Evolutionary conservation across 1,284 basidiomycete species (phyloP), one percentile per base, ranked within the genome.

Genomic region (Singerocomus inundabilis): DNA sequence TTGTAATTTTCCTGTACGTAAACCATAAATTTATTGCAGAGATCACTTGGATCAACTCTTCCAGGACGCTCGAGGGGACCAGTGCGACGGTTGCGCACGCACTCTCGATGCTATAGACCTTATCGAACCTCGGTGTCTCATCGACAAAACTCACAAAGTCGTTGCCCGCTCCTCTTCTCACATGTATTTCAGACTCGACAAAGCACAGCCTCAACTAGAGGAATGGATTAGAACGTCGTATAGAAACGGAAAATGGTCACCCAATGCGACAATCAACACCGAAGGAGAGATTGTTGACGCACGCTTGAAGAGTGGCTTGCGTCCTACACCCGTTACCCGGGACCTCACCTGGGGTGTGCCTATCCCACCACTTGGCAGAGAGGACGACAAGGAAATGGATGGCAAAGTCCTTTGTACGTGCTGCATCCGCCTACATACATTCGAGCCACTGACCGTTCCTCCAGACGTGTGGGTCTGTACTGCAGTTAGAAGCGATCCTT

Each of bases 341-440:
- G 96, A 99, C 75, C 72, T 99, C 46, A 88, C 86, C 48, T 99
- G 96, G 96, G 97, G 97, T 57, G 94, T 99, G 9, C 88, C 91
- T 5, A 92, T 99, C 10, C 96, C 90, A 0, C 50, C 80, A 69
- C 73, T 86, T 16, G 89, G 84, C 26, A 79, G 80, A 38, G 80
- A 84, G 34, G 88, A 91, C 60, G 84, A 86, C 55, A 75, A 85
- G 57, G 86, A 86, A 47, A 93, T 98, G 91, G 79, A 85, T 63
- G 88, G 88, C 37, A 99, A 99, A 72, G 97, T 99, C 52, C 83
- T 99, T 57, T 99, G 95, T 94, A 72, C 74, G 88, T 77, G 6
- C 33, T 24, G 26, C 26, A 25, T 30, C 43, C 24, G 26, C 32
- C 41, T 24, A 4, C n/a, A 51, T 54, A 24, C 29, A 11, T 36